Evolutionary conservation across 352 stramenopile species (phyloP), one percentile per base, ranked within the genome.

Genomic region (Thraustotheca clavata): DNA sequence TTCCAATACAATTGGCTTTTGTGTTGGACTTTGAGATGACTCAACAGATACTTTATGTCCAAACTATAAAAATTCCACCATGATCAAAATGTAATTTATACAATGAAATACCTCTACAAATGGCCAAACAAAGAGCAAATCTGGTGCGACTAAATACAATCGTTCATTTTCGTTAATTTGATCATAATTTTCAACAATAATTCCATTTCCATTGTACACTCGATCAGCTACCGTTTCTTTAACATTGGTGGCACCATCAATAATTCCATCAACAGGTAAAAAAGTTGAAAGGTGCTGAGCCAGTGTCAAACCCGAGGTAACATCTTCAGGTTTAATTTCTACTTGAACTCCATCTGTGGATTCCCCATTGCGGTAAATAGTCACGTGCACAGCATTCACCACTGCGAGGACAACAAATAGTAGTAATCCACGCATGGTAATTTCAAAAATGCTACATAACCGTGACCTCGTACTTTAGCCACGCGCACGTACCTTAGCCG

Each of bases 101-200:
- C 5, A 22, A 6, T 8, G 12, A 31, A 3, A 14, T 50, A 65
- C 57, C 41, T 68, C 60, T 24, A 68, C 43, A 41, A 62, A 68
- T 20, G 60, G 60, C 60, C 60, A 68, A 1, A 68, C 60, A 62
- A 68, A 68, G 29, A 50, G 60, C 48, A 68, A 40, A 16, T 43
- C 60, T 4, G 48, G 60, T 1, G 60, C 33, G 14, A 68, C 29
- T 34, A 68, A 50, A 50, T 68, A 68, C 8, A 68, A 39, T 4
- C 48, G 32, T 16, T 68, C 60, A 40, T 49, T 22, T 16, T 68
- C 60, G 8, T 48, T n/a, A 16, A 68, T 32, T 8, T 52, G 27
- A 31, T 68, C 60, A 50, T 63, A 63, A 26, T 47, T 22, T 2
- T 60, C 22, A 20, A 68, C 48, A 26, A 39, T 31, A 5, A 49